Conservation (phyloP, 805 yeast genomes). For the Candida awuae region DNA sequence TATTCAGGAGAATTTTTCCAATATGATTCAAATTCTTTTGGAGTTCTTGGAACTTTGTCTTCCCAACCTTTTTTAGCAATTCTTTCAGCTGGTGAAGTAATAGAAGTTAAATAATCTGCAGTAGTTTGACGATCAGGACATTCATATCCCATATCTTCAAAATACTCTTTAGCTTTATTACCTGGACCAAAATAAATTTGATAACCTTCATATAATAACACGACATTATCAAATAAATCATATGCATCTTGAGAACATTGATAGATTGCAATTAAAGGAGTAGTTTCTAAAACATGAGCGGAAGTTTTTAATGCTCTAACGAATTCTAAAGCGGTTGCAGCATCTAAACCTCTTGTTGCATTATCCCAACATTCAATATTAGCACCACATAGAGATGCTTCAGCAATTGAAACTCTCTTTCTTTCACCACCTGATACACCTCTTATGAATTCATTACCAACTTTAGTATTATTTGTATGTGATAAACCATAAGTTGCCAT, state of each 20-base stretch:
- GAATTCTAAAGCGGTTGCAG: constrained; percentile 63
- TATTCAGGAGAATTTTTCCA: constrained; percentile 33
- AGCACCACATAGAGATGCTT: constrained; percentile 34
- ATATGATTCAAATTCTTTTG: constrained; percentile 32
- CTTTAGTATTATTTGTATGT: constrained; percentile 44
- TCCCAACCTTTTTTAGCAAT: constrained; percentile 29
- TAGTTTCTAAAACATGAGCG: constrained; percentile 40
- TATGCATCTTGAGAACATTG: constrained; percentile 40
- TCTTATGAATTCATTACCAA: constrained; percentile 55
- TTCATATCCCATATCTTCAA: constrained; percentile 37
- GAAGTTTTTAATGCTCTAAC: constrained; percentile 49
- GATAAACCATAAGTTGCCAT: background rate
- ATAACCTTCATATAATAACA: constrained; percentile 36
- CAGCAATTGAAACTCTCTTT: constrained; percentile 58
- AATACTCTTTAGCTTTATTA: constrained; percentile 31
- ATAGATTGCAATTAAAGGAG: constrained; percentile 45
- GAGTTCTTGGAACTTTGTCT: constrained; percentile 33
- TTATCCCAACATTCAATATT: constrained; percentile 56
- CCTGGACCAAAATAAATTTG: constrained; percentile 36
- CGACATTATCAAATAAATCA: constrained; percentile 36
- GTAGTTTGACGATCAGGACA: constrained; percentile 42
- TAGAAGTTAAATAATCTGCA: constrained; percentile 38
- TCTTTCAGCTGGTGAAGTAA: constrained; percentile 28
- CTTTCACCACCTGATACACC: constrained; percentile 67
- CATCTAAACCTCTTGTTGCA: constrained; percentile 63